Base-by-base conservation (phyloP, 1,284 basidiomycete genomes). In the Cronartium quercuum region DNA sequence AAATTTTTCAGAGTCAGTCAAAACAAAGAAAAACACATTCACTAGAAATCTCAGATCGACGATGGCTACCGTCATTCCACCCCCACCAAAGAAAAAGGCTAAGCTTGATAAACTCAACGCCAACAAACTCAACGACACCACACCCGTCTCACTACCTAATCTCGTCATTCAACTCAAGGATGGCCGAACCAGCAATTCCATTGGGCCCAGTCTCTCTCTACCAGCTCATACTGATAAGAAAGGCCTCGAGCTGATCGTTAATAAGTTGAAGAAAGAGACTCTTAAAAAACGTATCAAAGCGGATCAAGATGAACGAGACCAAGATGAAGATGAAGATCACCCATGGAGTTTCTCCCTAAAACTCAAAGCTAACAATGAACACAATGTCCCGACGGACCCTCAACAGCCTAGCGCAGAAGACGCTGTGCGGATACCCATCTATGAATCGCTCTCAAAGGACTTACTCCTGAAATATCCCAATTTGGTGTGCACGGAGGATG, bases 141-240 rank as follows among this genome's bases (percentile, higher is more conserved):
- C 13, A n/a, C 35, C 83, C n/a, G 83, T 84, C 74, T 86, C 87
- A 6, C 85, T 86, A 1, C 86, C 87, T 0, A 89, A 89, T 77
- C 83, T 96, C 76, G 87, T 95, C 18, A 92, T 95, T 24, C 92
- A 95, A 81, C 95, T 96, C 81, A 89, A 92, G 51, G 90, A 90
- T 18, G 91, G 93, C 77, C 89, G 93, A 76, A 90, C 92, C 82
- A 91, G 90, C 0, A 83, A 85, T 76, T 84, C 88, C 13, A 85
- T 96, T 29, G 92, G 92, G 35, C 92, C 93, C 65, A 88, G 91
- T 0, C 88, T 96, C 79, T 92, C 88, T 81, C 83, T 96, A 63
- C 92, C 92, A 10, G 91, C 92, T 35, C 90, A 93, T 83, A 86
- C 93, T 7, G 87, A 88, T n/a, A 84, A 91, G 75, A 90, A 93